phyloP scores from a whole-genome alignment of 768 basidiomycete genomes.

The Tephrocybe sp. region DNA sequence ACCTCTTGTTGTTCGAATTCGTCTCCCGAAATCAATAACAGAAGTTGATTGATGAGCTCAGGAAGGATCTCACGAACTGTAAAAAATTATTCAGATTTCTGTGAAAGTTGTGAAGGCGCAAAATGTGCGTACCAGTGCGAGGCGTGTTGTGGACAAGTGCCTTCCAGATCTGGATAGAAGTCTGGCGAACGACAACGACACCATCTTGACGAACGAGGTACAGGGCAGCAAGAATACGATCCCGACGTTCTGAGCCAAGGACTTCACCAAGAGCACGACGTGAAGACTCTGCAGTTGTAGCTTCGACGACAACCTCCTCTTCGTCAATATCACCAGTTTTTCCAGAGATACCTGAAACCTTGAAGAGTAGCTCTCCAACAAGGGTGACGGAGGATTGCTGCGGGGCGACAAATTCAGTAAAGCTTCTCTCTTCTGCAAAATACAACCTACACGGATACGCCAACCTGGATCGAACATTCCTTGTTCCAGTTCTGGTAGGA shows the following conservation, averaged over 20 bases:
- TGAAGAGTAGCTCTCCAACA: conserved; percentile 94
- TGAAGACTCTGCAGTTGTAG: conserved; percentile 71
- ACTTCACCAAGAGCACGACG: conserved; percentile 85
- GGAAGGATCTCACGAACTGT: conserved; percentile 88
- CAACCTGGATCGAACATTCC: conserved; percentile 95
- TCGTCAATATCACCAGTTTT: conserved; percentile 81
- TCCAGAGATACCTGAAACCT: conserved; percentile 92
- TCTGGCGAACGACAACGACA: conserved; percentile 84
- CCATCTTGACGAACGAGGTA: conserved; percentile 95
- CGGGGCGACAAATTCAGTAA: conserved; percentile 11
- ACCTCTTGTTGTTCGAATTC: conserved; percentile 93
- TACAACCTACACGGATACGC: conserved; percentile 83
- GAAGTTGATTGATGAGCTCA: conserved; percentile 76
- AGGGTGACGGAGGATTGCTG: conserved; percentile 95
- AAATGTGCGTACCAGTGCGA: conserved; percentile 61
- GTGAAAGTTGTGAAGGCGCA: not conserved
- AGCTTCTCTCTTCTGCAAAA: not conserved
- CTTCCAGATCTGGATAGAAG: conserved; percentile 97
- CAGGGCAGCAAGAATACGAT: conserved; percentile 86
- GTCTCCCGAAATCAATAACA: conserved; percentile 74
- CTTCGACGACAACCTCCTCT: conserved; percentile 67
- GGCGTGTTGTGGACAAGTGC: conserved; percentile 95
- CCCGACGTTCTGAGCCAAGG: conserved; percentile 84
- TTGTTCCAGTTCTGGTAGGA: conserved; percentile 90
- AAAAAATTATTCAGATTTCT: conserved; percentile 2